A percentile compares a stretch with the other conserved stretches of the same genome.
phyloP scores from a whole-genome alignment of 768 basidiomycete species.

The Hydnomerulius pinastri region DNA sequence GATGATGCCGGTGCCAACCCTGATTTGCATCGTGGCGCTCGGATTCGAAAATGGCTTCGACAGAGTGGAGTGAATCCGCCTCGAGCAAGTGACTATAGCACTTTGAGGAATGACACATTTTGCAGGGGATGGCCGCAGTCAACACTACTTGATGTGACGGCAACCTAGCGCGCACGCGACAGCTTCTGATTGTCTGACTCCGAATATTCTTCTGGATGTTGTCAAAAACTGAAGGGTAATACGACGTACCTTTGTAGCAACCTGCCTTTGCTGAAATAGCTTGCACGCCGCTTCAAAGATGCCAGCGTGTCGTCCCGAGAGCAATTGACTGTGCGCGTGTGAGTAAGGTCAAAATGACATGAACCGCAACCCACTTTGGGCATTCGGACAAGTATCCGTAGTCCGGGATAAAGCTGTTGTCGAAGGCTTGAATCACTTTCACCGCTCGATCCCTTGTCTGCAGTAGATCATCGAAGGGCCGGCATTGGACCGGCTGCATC shows the following conservation, averaged over 20 bases:
- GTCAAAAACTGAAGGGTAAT: neutral
- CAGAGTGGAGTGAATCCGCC: slow-evolving; percentile 35
- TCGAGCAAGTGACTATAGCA: slow-evolving; percentile 42
- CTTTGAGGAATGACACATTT: slow-evolving; percentile 34
- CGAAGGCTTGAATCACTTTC: slow-evolving; percentile 23
- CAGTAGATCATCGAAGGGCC: slow-evolving; percentile 49
- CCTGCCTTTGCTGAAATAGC: slow-evolving; percentile 21
- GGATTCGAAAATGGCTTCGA: slow-evolving; percentile 34
- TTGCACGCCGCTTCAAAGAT: slow-evolving; percentile 36
- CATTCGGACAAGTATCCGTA: slow-evolving; percentile 16
- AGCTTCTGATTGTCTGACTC: slow-evolving; percentile 18
- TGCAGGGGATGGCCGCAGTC: slow-evolving; percentile 34
- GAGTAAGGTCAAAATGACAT: slow-evolving; percentile 6
- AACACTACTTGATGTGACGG: slow-evolving; percentile 21
- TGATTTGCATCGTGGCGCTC: slow-evolving; percentile 16
- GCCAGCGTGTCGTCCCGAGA: slow-evolving; percentile 24
- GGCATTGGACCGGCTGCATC: slow-evolving; percentile 65
- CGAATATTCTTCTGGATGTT: too few relatives aligned
- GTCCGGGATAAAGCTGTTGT: slow-evolving; percentile 8
- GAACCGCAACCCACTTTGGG: slow-evolving; percentile 21
- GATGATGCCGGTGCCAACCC: slow-evolving; percentile 40
- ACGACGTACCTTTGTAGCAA: slow-evolving; percentile 13
- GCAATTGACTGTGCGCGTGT: slow-evolving; percentile 20
- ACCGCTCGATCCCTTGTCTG: slow-evolving; percentile 42
- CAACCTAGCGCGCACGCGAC: slow-evolving; percentile 13